Conservation (phyloP, 2,329 filamentous ascomycete genomes). For the Metarhizium brunneum region DNA sequence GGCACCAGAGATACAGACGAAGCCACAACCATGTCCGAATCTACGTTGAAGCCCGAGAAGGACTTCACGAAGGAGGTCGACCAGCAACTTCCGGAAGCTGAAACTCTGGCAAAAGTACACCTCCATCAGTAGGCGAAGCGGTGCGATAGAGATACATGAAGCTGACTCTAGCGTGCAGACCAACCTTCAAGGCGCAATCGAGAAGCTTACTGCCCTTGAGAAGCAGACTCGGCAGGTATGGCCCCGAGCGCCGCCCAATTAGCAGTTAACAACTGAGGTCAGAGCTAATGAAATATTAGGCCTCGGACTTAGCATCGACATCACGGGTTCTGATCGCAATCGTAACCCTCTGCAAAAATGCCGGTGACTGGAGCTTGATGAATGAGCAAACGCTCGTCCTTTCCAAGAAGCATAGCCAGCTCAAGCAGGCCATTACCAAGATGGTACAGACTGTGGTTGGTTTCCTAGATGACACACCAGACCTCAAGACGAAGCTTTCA, state of each 20-base stretch:
- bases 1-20: neutral
- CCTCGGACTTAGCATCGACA: constrained; percentile 91
- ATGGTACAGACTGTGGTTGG: constrained; percentile 97
- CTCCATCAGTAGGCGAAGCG: neutral
- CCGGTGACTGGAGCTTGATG: constrained; percentile 85
- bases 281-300: constrained; percentile 39
- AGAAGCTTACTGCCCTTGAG: constrained; percentile 85
- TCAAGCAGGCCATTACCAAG: constrained; percentile 97
- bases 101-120: constrained; percentile 74
- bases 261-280: constrained; percentile 7
- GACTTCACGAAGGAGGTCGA: constrained; percentile 97
- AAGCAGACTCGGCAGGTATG: constrained; percentile 93
- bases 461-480: constrained; percentile 81
- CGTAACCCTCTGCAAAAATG: constrained; percentile 88
- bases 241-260: constrained; percentile 7
- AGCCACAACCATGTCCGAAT: constrained; percentile 61
- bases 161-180: constrained; percentile 33
- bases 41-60: constrained; percentile 87
- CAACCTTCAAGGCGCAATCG: constrained; percentile 79
- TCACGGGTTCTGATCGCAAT: constrained; percentile 81
- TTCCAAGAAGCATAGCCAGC: constrained; percentile 99
- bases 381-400: constrained; percentile 94
- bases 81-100: constrained; percentile 79
- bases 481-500: constrained; percentile 77
- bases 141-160: neutral